Conservation (phyloP, 2,329 filamentous ascomycete genomes). For the Botrytis fragariae region DNA sequence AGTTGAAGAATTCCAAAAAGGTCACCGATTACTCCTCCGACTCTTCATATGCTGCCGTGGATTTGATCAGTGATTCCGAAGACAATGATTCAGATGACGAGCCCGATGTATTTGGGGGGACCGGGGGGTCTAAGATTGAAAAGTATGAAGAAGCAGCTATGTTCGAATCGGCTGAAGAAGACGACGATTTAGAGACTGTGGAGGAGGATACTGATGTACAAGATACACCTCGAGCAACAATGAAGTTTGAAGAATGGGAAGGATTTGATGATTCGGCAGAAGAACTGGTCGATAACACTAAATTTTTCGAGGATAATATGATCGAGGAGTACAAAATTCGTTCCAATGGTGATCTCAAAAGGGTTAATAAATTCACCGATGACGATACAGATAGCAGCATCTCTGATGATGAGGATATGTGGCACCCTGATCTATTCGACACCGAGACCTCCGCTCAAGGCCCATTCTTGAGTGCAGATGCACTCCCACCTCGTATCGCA, state of each 20-base stretch:
- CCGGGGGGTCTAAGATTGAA: slow-evolving; percentile 58
- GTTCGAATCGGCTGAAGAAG: slow-evolving; percentile 48
- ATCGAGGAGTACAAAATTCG: neutral
- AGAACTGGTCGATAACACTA: neutral
- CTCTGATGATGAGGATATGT: slow-evolving; percentile 11
- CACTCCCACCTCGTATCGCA: slow-evolving; percentile 10
- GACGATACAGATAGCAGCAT: neutral
- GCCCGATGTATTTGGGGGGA: slow-evolving; percentile 66
- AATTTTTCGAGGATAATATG: neutral
- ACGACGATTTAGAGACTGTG: slow-evolving; percentile 13
- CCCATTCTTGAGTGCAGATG: slow-evolving; percentile 16
- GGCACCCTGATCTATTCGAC: slow-evolving; percentile 18
- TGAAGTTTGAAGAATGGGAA: slow-evolving; percentile 13
- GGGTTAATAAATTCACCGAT: neutral
- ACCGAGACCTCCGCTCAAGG: neutral
- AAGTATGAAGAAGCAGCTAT: slow-evolving; percentile 51
- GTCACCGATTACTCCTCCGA: slow-evolving; percentile 57
- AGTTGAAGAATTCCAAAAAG: slow-evolving; percentile 11
- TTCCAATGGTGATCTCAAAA: neutral
- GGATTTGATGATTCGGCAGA: slow-evolving; percentile 4
- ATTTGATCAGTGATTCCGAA: slow-evolving; percentile 76
- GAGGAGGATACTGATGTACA: slow-evolving; percentile 3
- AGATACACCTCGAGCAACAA: slow-evolving; percentile 1
- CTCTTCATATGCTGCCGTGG: slow-evolving; percentile 71
- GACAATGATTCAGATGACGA: slow-evolving; percentile 57